These are phyloP conservation scores for Panaeolus papilionaceus DNA, from an alignment of 768 basidiomycete species.

Conservation along the genomic window DNA sequence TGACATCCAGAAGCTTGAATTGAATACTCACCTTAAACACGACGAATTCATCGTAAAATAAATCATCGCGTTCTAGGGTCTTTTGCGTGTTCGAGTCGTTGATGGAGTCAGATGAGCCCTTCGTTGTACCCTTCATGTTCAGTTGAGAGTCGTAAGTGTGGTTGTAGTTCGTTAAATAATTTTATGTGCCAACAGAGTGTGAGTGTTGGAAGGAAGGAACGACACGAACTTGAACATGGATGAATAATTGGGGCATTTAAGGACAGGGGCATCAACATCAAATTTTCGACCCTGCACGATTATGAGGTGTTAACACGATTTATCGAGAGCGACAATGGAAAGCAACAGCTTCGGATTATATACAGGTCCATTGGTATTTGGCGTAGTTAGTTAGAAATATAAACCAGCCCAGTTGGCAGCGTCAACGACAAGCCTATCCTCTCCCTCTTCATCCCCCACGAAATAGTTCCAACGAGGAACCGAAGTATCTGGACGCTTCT, in stretches of 20 bases:
- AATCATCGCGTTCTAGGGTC: not conserved
- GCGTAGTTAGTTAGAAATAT: constrained; percentile 39
- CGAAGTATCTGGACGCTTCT: constrained; percentile 21
- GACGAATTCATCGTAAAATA: not conserved
- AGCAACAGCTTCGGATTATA: not conserved
- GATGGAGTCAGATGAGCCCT: not conserved
- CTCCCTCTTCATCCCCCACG: constrained; percentile 44
- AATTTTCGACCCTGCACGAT: not conserved
- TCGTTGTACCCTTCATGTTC: not conserved
- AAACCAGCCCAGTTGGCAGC: constrained; percentile 55
- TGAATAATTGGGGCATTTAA: not conserved
- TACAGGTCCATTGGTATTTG: not conserved
- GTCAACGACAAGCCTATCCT: constrained; percentile 43
- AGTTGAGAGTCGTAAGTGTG: not conserved
- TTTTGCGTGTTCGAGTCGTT: not conserved
- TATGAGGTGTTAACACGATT: not conserved
- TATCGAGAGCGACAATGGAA: not conserved
- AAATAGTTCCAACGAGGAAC: constrained; percentile 46
- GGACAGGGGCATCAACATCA: not conserved
- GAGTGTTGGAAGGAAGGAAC: too few relatives aligned
- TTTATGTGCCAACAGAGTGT: too few relatives aligned
- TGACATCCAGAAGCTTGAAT: not conserved
- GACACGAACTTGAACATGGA: not conserved
- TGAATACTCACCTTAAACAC: not conserved
- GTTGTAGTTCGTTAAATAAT: too few relatives aligned